Evolutionary conservation across 1,284 basidiomycete species (phyloP).

Genomic region (Rhodotorula glutinis): DNA sequence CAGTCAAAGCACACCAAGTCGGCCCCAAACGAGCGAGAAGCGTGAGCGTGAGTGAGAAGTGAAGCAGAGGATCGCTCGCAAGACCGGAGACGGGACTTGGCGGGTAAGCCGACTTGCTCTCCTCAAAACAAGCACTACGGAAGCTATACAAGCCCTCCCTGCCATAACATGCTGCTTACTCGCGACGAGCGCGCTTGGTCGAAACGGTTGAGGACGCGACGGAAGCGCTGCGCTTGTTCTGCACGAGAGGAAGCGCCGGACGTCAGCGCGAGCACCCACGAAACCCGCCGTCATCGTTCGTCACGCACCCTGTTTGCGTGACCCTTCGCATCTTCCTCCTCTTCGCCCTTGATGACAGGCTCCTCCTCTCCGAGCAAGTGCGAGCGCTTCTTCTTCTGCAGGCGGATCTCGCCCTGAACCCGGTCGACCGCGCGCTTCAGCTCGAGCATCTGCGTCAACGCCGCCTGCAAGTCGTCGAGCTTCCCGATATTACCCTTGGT

Average conservation of each 20-base stretch:
- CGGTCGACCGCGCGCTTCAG: slow-evolving; percentile 83
- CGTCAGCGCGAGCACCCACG: not conserved
- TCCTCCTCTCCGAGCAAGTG: slow-evolving; percentile 22
- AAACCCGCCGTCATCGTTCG: too few relatives aligned
- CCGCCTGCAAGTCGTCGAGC: slow-evolving; percentile 68
- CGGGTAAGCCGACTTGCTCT: too few relatives aligned
- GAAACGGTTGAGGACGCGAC: slow-evolving; percentile 28
- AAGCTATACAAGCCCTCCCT: too few relatives aligned
- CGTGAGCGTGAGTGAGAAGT: too few relatives aligned
- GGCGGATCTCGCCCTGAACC: slow-evolving; percentile 74
- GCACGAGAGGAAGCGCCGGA: not conserved
- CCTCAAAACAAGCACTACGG: too few relatives aligned
- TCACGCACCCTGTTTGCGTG: slow-evolving; percentile 22
- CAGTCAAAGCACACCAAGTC: too few relatives aligned
- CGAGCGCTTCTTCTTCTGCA: slow-evolving; percentile 64
- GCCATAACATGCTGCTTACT: slow-evolving; percentile 6
- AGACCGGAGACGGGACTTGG: too few relatives aligned
- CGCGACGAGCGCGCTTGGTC: slow-evolving; percentile 31
- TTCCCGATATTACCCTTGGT: slow-evolving; percentile 71
- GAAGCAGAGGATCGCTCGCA: too few relatives aligned
- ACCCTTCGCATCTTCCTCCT: slow-evolving; percentile 11
- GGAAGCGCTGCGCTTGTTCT: slow-evolving; percentile 33
- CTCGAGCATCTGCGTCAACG: slow-evolving; percentile 70
- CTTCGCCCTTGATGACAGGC: slow-evolving; percentile 30
- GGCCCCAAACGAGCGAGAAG: too few relatives aligned